Evolutionary conservation across 768 basidiomycete species (phyloP).

Genomic region (Mycena vulgaris): DNA sequence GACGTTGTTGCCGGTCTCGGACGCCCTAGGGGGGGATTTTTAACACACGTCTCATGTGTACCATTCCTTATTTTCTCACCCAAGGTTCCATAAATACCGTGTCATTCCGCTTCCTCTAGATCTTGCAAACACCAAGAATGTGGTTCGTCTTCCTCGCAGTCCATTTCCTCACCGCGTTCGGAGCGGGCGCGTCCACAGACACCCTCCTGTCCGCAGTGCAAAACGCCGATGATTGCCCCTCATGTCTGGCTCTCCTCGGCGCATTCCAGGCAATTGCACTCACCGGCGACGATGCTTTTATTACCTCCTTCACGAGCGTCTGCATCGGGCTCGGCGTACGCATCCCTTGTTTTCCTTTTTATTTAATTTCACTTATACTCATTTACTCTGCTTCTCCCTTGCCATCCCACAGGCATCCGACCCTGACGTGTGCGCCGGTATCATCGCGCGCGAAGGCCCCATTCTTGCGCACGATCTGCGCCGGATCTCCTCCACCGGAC

Average conservation of each 20-base stretch:
- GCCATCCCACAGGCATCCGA: slow-evolving; percentile 9
- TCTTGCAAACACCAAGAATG: neutral
- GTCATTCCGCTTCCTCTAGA: too few relatives aligned
- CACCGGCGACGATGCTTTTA: slow-evolving; percentile 21
- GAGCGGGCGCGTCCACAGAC: neutral
- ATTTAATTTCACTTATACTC: neutral
- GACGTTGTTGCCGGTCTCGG: slow-evolving; percentile 1
- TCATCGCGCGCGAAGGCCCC: slow-evolving; percentile 51
- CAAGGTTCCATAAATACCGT: neutral
- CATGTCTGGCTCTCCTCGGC: slow-evolving; percentile 31
- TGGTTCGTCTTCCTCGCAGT: slow-evolving; percentile 4
- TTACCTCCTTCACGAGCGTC: slow-evolving; percentile 15
- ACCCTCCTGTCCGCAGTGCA: slow-evolving; percentile 17
- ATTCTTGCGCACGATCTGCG: slow-evolving; percentile 57
- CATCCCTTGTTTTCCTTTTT: neutral
- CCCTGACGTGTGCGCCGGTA: slow-evolving; percentile 56
- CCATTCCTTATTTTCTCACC: slow-evolving; percentile 32
- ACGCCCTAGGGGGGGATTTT: neutral
- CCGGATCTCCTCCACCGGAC: slow-evolving; percentile 48
- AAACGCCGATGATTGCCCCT: slow-evolving; percentile 26
- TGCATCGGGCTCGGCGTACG: slow-evolving; percentile 30
- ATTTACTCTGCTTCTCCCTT: too few relatives aligned
- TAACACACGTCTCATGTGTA: slow-evolving; percentile 7
- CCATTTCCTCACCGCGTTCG: neutral
- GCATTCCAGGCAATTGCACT: slow-evolving; percentile 26